These are phyloP conservation scores for Arabidopsis arenosa DNA, from an alignment of 345 rosid genomes.

Conservation along the genomic window DNA sequence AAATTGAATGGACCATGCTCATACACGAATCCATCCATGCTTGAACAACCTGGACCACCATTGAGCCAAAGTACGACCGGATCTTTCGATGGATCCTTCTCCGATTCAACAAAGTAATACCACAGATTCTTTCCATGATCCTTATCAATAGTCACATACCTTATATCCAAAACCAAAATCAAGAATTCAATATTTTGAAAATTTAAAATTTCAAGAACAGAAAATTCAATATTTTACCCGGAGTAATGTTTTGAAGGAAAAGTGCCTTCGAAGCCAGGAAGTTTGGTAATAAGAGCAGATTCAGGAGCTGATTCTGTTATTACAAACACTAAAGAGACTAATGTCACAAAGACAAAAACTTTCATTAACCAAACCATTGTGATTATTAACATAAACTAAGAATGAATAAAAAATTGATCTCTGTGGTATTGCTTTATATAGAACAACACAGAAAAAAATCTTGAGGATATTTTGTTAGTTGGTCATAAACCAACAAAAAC, in stretches of 20 bases:
- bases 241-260: constrained; percentile 89
- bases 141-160: constrained; percentile 74
- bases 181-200: not conserved
- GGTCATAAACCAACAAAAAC: not conserved
- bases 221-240: constrained; percentile 52
- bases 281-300: constrained; percentile 57
- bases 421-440: constrained; percentile 21
- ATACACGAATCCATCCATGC: constrained; percentile 91
- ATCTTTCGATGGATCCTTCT: constrained; percentile 68
- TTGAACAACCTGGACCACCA: constrained; percentile 99
- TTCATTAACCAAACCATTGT: constrained; percentile 27
- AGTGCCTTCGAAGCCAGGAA: constrained; percentile 72
- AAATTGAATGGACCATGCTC: constrained; percentile 94
- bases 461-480: constrained; percentile 7
- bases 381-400: not conserved
- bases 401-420: constrained; percentile 9
- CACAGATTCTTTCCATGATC: constrained; percentile 66
- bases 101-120: constrained; percentile 82
- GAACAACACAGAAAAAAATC: not conserved
- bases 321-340: constrained; percentile 28
- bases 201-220: not conserved
- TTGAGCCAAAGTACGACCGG: constrained; percentile 94
- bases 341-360: constrained; percentile 18
- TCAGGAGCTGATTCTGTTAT: constrained; percentile 61
- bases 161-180: constrained; percentile 36